Base-by-base conservation (phyloP, 1,284 basidiomycete genomes). In the Cutaneotrichosporon sp. region DNA sequence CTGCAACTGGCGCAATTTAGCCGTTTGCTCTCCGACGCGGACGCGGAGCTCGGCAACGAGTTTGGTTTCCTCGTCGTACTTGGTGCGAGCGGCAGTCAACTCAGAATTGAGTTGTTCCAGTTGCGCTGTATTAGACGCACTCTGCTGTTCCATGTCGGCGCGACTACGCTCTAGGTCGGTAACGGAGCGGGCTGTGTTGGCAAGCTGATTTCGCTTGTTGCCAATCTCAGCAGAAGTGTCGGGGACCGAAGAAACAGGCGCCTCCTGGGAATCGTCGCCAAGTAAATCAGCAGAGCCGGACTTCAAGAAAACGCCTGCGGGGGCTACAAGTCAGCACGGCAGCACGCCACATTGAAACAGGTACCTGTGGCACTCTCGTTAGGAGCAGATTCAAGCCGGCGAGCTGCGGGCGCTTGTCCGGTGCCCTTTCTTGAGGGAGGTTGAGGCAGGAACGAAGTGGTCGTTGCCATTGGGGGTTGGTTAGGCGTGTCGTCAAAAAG, bases 51-150 rank as follows among this genome's bases (percentile, higher is more conserved):
- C 82, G 17, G 81, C 75, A 27, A 97, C 80, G 8, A 88, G 75
- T 49, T 81, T 83, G 11, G 82, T 84, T 76, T 98, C 96, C 0
- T 84, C 85, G 68, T 94, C 90, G 65, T 90, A 90, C 8, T 88
- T 82, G 14, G 84, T 83, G 62, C 76, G 68, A 1, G 79, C 78
- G 0, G 64, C 51, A 0, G 71, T 61, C 8, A 79, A 63, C 42
- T 75, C 71, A 17, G 61, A 54, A 35, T 78, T 74, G 2, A 80
- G 64, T 24, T 74, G 70, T 20, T 69, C 62, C 14, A 79, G 63
- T 54, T 77, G 67, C 1, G 86, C 87, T 4, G 86, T 84, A 4
- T 84, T 82, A 0, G 84, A 81, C 3, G 89, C 55, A 1, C 70
- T 68, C 3, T 61, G 54, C 19, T 50, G 46, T 46, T 78, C 76